Evolutionary conservation across 345 rosid genomes (phyloP), one percentile per base, ranked within the genome.

Genomic region (Combretum micranthum): DNA sequence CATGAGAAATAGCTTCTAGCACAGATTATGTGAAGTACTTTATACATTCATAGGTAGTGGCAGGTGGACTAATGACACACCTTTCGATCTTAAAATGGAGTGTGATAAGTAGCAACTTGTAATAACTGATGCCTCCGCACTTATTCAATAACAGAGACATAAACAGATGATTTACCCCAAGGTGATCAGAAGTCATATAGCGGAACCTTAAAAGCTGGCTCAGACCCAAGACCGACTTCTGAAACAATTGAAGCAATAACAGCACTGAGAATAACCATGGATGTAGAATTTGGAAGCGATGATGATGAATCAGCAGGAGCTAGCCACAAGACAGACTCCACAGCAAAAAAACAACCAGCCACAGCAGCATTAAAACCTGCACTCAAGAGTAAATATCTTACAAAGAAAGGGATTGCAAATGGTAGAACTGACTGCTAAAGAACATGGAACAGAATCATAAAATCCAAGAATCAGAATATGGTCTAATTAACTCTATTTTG

Each of bases 281-380:
- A 91, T 42, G 98, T 88, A 13, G 92, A 72, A 60, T 84, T 88
- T 20, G 96, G 74, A 64, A 87, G 87, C 2, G 94, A 83, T 2
- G 67, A 21, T 19, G 90, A 72, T 17, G 80, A 77, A 63, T 83
- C 83, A 32, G 57, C 51, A 2, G 83, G 80, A 0, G 97, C 79
- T 54, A 95, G 96, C 95, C 98, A 85, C 72, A 91, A 66, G 57
- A 88, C 95, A 4, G 96, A 91, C 66, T 91, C 98, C 43, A 88
- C 90, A 12, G 96, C 95, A 22, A 91, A 91, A 72, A 88, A 91
- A 54, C 96, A 91, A 59, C 98, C 96, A 58, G 95, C 96, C 69
- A 91, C 98, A 26, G 98, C 98, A 47, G 98, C 95, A 62, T 91
- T 91, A 78, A 91, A 91, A 50, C 98, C 96, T 90, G 70, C 20